Conservation (phyloP, 2,329 filamentous ascomycete species). For the Alternaria dauci region DNA sequence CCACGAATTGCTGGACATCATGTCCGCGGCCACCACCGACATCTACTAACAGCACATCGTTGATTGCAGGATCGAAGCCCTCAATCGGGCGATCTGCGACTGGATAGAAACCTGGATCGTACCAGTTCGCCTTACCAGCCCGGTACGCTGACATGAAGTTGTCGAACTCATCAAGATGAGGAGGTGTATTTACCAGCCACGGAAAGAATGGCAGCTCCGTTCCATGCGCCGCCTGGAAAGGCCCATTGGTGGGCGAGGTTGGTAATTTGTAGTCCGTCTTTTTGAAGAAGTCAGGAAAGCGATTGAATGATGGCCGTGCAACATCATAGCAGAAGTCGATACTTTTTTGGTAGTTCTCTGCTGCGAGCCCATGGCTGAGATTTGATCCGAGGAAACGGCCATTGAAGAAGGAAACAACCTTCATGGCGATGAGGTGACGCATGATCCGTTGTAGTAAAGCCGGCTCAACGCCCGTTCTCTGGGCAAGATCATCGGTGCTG, state of each 20-base stretch:
- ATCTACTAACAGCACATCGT: conserved; percentile 51
- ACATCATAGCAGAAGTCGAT: conserved; percentile 52
- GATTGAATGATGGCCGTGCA: conserved; percentile 30
- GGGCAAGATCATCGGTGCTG: conserved; percentile 33
- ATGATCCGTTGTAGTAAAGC: conserved; percentile 43
- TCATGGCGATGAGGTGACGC: conserved; percentile 53
- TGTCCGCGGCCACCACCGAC: conserved; percentile 56
- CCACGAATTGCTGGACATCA: conserved; percentile 46
- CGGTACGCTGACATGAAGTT: conserved; percentile 25
- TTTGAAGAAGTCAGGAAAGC: conserved; percentile 23
- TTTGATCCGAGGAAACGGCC: conserved; percentile 40
- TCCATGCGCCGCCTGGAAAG: conserved; percentile 51
- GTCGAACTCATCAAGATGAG: conserved; percentile 36
- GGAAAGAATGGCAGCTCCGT: conserved; percentile 49
- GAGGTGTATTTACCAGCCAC: conserved; percentile 50
- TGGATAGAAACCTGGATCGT: conserved; percentile 23
- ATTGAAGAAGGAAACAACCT: conserved; percentile 41
- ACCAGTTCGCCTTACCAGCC: conserved; percentile 23
- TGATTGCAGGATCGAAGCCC: conserved; percentile 27
- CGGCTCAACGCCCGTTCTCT: conserved; percentile 41
- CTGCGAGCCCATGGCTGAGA: conserved; percentile 47
- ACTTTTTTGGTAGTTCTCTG: conserved; percentile 48
- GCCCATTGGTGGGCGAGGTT: conserved; percentile 29
- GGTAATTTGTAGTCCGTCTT: conserved; percentile 19
- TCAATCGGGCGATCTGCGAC: conserved; percentile 32